Evolutionary conservation across 2,329 filamentous ascomycete genomes (phyloP).

Genomic region (Phaeosphaeria sp.): DNA sequence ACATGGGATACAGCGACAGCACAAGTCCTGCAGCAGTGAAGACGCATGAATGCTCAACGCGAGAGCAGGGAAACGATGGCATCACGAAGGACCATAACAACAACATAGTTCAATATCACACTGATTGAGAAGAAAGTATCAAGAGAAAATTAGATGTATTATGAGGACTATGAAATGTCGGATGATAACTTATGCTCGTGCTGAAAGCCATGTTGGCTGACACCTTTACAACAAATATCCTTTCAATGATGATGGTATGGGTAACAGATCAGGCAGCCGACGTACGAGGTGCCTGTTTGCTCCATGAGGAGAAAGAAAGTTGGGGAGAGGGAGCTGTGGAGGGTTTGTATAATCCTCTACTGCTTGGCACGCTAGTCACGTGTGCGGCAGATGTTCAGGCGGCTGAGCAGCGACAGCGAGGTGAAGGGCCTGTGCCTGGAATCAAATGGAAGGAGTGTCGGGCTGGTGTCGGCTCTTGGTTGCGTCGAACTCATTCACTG

Average conservation of each 20-base stretch:
- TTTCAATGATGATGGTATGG: neutral
- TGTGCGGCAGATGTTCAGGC: neutral
- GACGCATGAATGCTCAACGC: too few relatives aligned
- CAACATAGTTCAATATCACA: neutral
- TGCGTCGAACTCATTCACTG: neutral
- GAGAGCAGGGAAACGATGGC: too few relatives aligned
- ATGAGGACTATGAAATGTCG: neutral
- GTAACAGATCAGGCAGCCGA: neutral
- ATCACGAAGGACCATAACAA: neutral
- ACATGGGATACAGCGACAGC: too few relatives aligned
- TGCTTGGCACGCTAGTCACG: neutral
- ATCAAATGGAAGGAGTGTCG: neutral
- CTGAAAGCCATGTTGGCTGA: neutral
- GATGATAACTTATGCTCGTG: neutral
- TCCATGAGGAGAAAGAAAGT: neutral
- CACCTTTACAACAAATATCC: too few relatives aligned
- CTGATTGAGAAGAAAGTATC: neutral
- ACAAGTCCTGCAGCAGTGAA: too few relatives aligned
- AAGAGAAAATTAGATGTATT: neutral
- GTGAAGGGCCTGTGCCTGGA: neutral
- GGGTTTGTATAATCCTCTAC: neutral
- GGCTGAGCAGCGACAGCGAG: neutral
- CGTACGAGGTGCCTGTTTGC: neutral
- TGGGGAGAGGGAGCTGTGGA: neutral
- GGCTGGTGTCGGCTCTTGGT: neutral